phyloP scores from a whole-genome alignment of 164 flowering plant species.

The Berberis vulgaris region DNA sequence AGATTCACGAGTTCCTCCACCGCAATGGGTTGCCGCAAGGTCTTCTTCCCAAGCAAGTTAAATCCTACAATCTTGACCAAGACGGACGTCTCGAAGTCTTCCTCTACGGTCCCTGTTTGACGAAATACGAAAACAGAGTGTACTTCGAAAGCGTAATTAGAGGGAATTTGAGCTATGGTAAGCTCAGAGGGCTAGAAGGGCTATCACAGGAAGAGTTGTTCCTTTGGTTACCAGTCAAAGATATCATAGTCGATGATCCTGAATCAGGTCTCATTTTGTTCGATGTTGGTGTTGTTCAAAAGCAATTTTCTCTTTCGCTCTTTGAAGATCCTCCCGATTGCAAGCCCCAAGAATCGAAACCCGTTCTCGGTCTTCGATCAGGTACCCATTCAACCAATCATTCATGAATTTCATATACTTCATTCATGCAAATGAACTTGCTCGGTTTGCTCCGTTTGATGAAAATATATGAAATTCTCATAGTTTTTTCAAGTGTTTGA shows the following conservation, averaged over 20 bases:
- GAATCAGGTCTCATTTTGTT: conserved; percentile 65
- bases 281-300: conserved; percentile 75
- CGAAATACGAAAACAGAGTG: conserved; percentile 66
- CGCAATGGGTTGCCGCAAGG: conserved; percentile 67
- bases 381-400: neutral
- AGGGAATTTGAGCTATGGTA: conserved; percentile 71
- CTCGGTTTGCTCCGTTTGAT: neutral
- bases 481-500: neutral
- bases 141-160: conserved; percentile 52
- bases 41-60: conserved; percentile 54
- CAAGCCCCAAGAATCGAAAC: conserved; percentile 20
- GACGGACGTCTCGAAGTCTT: conserved; percentile 48
- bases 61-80: conserved; percentile 42
- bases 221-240: conserved; percentile 79
- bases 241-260: conserved; percentile 63
- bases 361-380: neutral
- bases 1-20: conserved; percentile 62
- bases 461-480: neutral
- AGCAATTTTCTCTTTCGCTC: conserved; percentile 70
- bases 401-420: neutral
- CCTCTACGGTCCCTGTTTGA: conserved; percentile 60
- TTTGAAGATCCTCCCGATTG: conserved; percentile 78
- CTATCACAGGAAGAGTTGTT: conserved; percentile 80
- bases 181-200: conserved; percentile 55
- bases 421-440: neutral